Evolutionary conservation across 2,329 filamentous ascomycete species (phyloP).

Genomic region (Herpotrichia juniperi): DNA sequence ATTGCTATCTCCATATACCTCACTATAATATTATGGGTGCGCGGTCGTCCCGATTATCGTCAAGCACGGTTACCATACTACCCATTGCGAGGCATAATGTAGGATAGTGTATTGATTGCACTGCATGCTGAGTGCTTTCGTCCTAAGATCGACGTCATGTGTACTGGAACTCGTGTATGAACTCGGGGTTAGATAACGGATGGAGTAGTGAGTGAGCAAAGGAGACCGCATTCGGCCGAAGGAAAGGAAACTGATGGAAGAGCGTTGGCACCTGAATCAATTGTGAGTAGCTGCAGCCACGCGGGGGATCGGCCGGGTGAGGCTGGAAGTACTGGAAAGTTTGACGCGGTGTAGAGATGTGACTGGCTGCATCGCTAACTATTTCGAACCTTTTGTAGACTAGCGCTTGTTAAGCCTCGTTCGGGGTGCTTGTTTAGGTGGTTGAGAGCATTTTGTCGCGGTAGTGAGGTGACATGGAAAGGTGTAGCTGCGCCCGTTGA

Average conservation of each 20-base stretch:
- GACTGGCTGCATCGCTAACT: not conserved
- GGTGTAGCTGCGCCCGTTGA: conserved; percentile 3
- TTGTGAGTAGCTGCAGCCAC: not conserved
- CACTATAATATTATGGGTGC: too few relatives aligned
- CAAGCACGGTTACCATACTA: not conserved
- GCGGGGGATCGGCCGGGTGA: conserved; percentile 3
- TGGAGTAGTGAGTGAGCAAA: not conserved
- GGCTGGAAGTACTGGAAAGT: not conserved
- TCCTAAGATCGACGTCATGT: not conserved
- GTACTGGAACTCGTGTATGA: not conserved
- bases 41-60: not conserved
- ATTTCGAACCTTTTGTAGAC: not conserved
- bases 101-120: conserved; percentile 1
- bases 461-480: conserved; percentile 5
- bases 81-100: not conserved
- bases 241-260: not conserved
- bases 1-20: not conserved
- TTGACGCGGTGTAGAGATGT: not conserved
- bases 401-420: conserved; percentile 2
- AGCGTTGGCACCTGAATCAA: conserved; percentile 1
- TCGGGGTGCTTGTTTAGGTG: not conserved
- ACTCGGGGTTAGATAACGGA: not conserved
- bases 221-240: not conserved
- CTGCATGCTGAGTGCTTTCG: not conserved
- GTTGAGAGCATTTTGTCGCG: not conserved